phyloP scores from a whole-genome alignment of 2,329 filamentous ascomycete genomes.

The Ophiostoma sp. region DNA sequence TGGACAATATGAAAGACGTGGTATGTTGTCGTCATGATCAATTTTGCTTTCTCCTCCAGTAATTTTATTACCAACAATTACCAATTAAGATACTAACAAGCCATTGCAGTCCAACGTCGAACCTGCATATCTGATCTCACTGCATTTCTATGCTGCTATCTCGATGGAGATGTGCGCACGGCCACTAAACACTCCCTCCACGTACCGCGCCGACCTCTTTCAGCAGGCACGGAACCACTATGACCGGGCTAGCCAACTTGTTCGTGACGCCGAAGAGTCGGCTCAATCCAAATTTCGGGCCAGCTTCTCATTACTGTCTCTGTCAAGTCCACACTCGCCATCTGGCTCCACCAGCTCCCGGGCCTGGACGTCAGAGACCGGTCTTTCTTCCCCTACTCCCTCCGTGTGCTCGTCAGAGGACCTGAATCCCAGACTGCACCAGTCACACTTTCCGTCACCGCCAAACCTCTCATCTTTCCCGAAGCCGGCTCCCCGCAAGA shows the following conservation, averaged over 20 bases:
- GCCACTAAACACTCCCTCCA: slow-evolving; percentile 47
- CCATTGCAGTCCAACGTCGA: slow-evolving; percentile 41
- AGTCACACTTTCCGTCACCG: background rate
- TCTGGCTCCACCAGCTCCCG: slow-evolving; percentile 49
- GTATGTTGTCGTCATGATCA: slow-evolving; percentile 39
- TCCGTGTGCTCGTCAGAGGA: slow-evolving; percentile 45
- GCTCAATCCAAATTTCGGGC: slow-evolving; percentile 41
- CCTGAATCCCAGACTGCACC: slow-evolving; percentile 32
- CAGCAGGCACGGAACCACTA: slow-evolving; percentile 56
- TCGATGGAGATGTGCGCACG: slow-evolving; percentile 59
- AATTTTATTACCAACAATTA: background rate
- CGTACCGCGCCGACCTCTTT: slow-evolving; percentile 50
- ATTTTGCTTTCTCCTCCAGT: background rate
- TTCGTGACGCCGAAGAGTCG: slow-evolving; percentile 48
- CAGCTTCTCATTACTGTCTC: slow-evolving; percentile 39
- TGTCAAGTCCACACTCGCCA: slow-evolving; percentile 48
- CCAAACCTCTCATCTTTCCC: slow-evolving; percentile 23
- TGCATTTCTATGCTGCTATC: slow-evolving; percentile 63
- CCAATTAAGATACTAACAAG: background rate
- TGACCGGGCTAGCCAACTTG: slow-evolving; percentile 48
- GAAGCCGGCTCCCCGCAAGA: slow-evolving; percentile 41
- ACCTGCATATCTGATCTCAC: slow-evolving; percentile 57
- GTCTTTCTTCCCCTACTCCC: slow-evolving; percentile 49
- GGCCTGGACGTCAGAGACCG: slow-evolving; percentile 45
- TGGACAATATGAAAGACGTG: slow-evolving; percentile 49